Percentiles rank a stretch among this genome's conserved stretches.
These are phyloP conservation scores for Calonectria pseudoturangicola DNA, from an alignment of 2,329 filamentous ascomycete species.

Conservation along the genomic window DNA sequence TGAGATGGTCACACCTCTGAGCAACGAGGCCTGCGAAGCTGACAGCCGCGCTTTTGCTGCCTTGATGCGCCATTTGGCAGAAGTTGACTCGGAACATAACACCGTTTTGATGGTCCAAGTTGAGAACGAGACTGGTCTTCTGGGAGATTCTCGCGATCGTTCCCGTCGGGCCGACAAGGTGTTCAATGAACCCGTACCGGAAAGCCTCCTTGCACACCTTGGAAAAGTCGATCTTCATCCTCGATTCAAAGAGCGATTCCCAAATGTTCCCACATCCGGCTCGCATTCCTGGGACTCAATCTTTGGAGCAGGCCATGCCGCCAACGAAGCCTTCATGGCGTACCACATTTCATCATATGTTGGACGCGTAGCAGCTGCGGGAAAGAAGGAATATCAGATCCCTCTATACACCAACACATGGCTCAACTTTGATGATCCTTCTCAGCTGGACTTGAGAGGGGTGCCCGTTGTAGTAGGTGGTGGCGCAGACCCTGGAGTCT, in stretches of 20 bases:
- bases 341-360: conserved; percentile 59
- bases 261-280: conserved; percentile 49
- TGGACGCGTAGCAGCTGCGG: conserved; percentile 59
- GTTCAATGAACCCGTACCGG: conserved; percentile 61
- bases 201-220: conserved; percentile 54
- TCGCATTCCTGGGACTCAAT: conserved; percentile 57
- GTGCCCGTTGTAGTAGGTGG: conserved; percentile 60
- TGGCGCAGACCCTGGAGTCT: conserved; percentile 59
- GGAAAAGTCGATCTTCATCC: conserved; percentile 52
- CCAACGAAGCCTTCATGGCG: conserved; percentile 63
- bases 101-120: conserved; percentile 75
- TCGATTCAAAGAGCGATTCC: conserved; percentile 55
- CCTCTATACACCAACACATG: conserved; percentile 61
- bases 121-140: conserved; percentile 72
- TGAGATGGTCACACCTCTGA: conserved; percentile 59
- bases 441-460: conserved; percentile 57
- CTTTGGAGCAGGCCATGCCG: conserved; percentile 55
- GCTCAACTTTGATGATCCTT: conserved; percentile 59
- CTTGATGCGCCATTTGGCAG: conserved; percentile 59
- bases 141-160: conserved; percentile 71
- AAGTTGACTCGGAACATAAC: conserved; percentile 65
- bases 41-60: conserved; percentile 58
- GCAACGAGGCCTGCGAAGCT: conserved; percentile 54
- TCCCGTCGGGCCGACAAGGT: conserved; percentile 62
- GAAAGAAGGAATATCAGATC: conserved; percentile 58